A percentile compares a stretch with the other conserved stretches of the same genome.
Conservation (phyloP, 176 grass and related monocot species). For the Musa itinerans region DNA sequence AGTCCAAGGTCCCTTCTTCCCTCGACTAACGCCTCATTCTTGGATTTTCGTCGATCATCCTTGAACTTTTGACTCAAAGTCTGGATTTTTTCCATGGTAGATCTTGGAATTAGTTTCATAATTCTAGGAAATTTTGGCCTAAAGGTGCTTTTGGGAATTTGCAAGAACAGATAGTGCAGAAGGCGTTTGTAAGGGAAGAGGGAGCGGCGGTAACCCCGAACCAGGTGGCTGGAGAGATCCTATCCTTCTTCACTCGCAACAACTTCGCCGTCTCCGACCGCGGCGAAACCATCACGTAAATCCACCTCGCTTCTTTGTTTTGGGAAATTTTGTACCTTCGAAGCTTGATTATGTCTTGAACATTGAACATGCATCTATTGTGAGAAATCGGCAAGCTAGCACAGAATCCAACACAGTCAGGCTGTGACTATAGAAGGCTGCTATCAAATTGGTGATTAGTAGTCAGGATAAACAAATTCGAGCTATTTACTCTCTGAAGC, state of each 20-base stretch:
- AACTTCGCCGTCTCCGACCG: constrained; percentile 69
- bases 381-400: too few species aligned
- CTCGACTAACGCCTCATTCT: background rate
- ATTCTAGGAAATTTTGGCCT: background rate
- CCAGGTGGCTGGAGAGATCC: constrained; percentile 76
- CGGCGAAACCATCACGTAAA: constrained; percentile 86
- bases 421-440: too few species aligned
- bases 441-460: background rate
- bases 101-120: background rate
- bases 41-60: background rate
- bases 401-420: too few species aligned
- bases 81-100: background rate
- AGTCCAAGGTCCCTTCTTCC: constrained; percentile 65
- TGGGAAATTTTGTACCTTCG: background rate
- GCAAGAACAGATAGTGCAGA: constrained; percentile 67
- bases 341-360: background rate
- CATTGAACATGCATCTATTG: background rate
- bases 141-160: constrained; percentile 12
- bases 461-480: background rate
- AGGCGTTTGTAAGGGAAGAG: constrained; percentile 70
- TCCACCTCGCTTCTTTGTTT: background rate
- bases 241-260: constrained; percentile 92
- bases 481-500: background rate
- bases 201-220: constrained; percentile 38
- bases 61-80: background rate